Conservation (phyloP, 345 rosid genomes). For the Salix dunnii region DNA sequence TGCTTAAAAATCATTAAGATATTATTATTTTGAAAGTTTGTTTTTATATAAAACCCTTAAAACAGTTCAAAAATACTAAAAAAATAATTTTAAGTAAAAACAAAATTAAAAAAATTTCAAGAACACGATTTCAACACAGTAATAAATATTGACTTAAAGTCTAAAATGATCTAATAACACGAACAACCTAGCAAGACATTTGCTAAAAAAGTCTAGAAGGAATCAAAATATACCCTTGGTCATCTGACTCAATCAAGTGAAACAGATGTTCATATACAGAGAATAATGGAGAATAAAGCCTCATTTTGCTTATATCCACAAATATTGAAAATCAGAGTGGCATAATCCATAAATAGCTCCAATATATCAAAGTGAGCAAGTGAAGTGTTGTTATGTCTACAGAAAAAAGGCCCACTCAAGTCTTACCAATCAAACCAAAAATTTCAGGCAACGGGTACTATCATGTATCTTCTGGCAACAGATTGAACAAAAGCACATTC, state of each 20-base stretch:
- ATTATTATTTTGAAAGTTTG: too few relatives aligned
- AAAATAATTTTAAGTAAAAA: too few relatives aligned
- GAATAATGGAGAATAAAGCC: background rate
- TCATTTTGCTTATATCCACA: background rate
- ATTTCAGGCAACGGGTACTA: constrained; percentile 86
- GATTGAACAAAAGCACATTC: constrained; percentile 70
- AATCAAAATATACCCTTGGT: background rate
- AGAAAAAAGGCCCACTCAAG: background rate
- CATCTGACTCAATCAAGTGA: background rate
- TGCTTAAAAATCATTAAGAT: too few relatives aligned
- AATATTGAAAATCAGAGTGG: background rate
- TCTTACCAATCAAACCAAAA: constrained; percentile 54
- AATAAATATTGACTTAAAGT: too few relatives aligned
- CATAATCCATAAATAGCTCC: background rate
- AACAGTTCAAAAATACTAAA: too few relatives aligned
- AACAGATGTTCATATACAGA: too few relatives aligned
- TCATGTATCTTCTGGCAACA: constrained; percentile 79
- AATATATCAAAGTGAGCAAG: background rate
- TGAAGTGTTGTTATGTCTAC: constrained; percentile 6
- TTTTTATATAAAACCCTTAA: too few relatives aligned
- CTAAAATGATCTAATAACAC: background rate
- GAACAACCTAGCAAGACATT: background rate
- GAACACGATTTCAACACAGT: too few relatives aligned
- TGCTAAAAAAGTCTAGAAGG: background rate
- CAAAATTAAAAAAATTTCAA: too few relatives aligned